phyloP scores from a whole-genome alignment of 192 early-diverging fungal genomes.

The Chytriomyces sp. region DNA sequence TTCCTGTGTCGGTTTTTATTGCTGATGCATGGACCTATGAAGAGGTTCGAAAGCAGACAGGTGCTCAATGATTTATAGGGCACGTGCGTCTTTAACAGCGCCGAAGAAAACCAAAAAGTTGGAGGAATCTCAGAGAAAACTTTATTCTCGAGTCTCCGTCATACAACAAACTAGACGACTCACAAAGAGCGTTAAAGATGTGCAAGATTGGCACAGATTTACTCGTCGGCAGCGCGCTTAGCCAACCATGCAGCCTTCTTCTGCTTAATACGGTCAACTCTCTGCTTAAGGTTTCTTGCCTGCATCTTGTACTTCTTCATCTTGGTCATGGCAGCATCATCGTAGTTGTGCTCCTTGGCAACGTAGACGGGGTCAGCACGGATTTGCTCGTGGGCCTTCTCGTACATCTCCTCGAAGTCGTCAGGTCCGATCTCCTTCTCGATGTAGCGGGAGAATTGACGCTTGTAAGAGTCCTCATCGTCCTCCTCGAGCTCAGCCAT shows the following conservation, averaged over 20 bases:
- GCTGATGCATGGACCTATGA: too few relatives aligned
- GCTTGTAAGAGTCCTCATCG: conserved; percentile 97
- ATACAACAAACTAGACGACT: too few relatives aligned
- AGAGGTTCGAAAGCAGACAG: too few relatives aligned
- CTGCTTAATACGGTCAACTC: conserved; percentile 85
- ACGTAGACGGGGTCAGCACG: conserved; percentile 83
- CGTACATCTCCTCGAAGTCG: conserved; percentile 94
- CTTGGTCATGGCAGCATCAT: conserved; percentile 73
- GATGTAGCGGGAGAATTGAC: conserved; percentile 93
- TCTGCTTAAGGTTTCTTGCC: conserved; percentile 88
- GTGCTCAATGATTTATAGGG: too few relatives aligned
- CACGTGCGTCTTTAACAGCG: too few relatives aligned
- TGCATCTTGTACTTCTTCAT: conserved; percentile 78
- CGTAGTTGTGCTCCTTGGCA: conserved; percentile 59
- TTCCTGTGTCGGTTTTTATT: too few relatives aligned
- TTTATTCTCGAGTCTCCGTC: too few relatives aligned
- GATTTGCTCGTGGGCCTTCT: conserved; percentile 89
- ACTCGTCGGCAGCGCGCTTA: conserved; percentile 47
- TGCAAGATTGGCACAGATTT: background rate
- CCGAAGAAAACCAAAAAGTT: too few relatives aligned
- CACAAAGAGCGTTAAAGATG: too few relatives aligned
- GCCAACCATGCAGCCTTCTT: conserved; percentile 82
- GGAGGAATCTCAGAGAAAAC: too few relatives aligned
- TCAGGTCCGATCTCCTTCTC: conserved; percentile 85
- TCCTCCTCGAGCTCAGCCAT: conserved; percentile 98